Conservation (phyloP, 2,329 filamentous ascomycete species). For the Colletotrichum lini region DNA sequence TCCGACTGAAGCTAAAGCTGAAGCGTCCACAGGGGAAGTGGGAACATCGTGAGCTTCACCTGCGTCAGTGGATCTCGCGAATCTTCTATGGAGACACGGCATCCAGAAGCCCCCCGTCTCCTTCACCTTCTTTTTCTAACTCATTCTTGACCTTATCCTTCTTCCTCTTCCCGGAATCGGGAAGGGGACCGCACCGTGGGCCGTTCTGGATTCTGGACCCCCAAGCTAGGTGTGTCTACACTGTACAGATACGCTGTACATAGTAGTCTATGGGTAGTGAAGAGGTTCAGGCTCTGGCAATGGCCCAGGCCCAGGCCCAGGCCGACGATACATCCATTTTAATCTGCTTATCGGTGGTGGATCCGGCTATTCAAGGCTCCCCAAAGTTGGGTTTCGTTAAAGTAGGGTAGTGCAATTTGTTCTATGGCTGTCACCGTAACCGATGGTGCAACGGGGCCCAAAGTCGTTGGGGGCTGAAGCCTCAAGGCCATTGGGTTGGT, state of each 20-base stretch:
- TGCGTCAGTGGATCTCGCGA: slow-evolving; percentile 23
- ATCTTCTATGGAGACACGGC: slow-evolving; percentile 27
- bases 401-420: not conserved
- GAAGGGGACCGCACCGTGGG: not conserved
- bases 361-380: slow-evolving; percentile 20
- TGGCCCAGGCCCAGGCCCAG: not conserved
- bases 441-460: slow-evolving; percentile 1
- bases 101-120: slow-evolving; percentile 3
- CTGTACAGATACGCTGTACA: too few species aligned
- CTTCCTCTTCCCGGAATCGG: not conserved
- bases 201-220: not conserved
- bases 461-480: not conserved
- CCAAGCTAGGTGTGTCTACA: not conserved
- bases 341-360: not conserved
- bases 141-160: not conserved
- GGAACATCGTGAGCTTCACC: slow-evolving; percentile 30
- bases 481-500: not conserved
- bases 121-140: slow-evolving; percentile 8
- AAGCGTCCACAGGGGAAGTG: not conserved
- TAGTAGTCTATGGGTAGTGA: too few species aligned
- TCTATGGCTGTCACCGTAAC: not conserved
- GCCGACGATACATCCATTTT: slow-evolving; percentile 20
- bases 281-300: not conserved
- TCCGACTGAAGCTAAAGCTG: not conserved
- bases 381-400: not conserved